phyloP scores from a whole-genome alignment of 306 rosid genomes.

The Acacia crassicarpa region DNA sequence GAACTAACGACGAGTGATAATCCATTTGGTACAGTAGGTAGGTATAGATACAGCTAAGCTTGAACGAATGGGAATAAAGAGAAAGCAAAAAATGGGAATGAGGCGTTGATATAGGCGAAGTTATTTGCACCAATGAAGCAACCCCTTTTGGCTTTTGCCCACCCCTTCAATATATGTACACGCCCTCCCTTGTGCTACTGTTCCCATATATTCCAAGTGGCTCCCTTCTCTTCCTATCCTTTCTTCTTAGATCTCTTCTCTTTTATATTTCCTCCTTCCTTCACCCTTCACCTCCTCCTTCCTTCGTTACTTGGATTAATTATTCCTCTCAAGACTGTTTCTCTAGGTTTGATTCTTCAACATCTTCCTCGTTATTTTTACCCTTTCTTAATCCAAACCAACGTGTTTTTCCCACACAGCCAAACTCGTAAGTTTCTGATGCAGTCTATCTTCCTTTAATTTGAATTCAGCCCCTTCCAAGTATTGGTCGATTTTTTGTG shows the following conservation, averaged over 20 bases:
- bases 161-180: neutral
- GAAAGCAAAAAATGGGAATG: constrained; percentile 21
- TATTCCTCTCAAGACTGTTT: neutral
- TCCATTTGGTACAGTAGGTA: constrained; percentile 31
- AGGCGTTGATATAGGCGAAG: neutral
- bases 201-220: constrained; percentile 28
- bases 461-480: constrained; percentile 10
- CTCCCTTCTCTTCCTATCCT: constrained; percentile 13
- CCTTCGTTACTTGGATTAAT: neutral
- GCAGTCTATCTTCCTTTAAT: neutral
- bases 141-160: neutral
- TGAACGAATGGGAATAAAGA: constrained; percentile 49
- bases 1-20: constrained; percentile 29
- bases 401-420: neutral
- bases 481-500: constrained; percentile 15
- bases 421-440: constrained; percentile 2
- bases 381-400: neutral
- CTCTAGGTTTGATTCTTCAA: constrained; percentile 7
- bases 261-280: neutral
- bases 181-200: constrained; percentile 33
- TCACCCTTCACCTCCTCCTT: neutral
- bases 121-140: constrained; percentile 32
- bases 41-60: constrained; percentile 55
- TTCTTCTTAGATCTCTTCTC: neutral
- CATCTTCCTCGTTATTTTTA: neutral